phyloP scores from a whole-genome alignment of 176 grass and related monocot species.

The Saccharum officinarum region DNA sequence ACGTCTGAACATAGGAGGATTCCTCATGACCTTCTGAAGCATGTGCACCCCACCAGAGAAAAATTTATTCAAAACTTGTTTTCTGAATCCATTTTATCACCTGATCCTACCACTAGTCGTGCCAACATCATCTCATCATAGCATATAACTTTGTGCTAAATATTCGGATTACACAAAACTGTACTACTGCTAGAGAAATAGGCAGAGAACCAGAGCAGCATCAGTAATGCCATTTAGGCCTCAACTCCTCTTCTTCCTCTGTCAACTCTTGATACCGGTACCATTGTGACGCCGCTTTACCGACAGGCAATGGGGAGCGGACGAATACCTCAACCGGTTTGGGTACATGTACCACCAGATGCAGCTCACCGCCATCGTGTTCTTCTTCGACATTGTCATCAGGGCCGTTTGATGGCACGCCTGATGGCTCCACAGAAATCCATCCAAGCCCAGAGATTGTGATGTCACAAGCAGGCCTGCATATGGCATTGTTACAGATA shows the following conservation, averaged over 20 bases:
- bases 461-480: constrained; percentile 86
- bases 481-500: background rate
- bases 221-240: constrained; percentile 97
- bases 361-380: constrained; percentile 46
- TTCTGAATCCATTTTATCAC: background rate
- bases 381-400: constrained; percentile 24
- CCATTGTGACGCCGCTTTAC: constrained; percentile 64
- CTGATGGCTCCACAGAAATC: constrained; percentile 76
- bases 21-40: background rate
- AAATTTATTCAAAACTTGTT: background rate
- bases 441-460: constrained; percentile 89
- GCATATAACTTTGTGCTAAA: background rate
- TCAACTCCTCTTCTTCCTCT: constrained; percentile 73
- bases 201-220: background rate
- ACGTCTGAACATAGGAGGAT: background rate
- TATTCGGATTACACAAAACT: background rate
- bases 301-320: constrained; percentile 59
- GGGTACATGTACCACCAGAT: constrained; percentile 66
- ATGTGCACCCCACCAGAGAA: background rate
- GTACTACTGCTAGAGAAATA: background rate
- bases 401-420: constrained; percentile 25
- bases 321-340: constrained; percentile 91
- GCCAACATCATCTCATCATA: background rate
- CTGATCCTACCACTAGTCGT: background rate
- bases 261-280: constrained; percentile 75